Conservation (phyloP, 768 basidiomycete species). For the Amanita fuliginea region DNA sequence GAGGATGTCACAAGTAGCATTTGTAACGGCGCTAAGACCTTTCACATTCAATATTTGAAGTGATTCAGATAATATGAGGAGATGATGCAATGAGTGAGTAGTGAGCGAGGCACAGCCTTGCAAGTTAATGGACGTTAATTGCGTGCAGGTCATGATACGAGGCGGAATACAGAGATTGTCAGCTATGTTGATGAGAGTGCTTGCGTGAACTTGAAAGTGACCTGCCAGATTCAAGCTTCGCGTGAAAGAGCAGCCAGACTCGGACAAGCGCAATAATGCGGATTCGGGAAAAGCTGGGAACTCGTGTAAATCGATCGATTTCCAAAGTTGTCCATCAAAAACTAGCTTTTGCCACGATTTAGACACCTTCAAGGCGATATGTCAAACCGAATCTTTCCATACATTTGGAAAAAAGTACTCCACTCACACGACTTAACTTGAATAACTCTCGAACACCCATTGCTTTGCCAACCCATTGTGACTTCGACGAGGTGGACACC, state of each 20-base stretch:
- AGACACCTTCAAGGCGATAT: slow-evolving; percentile 38
- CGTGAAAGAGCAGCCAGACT: slow-evolving; percentile 54
- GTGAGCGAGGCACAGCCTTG: slow-evolving; percentile 62
- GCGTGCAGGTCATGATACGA: slow-evolving; percentile 37
- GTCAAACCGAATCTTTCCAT: not conserved
- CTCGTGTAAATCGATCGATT: slow-evolving; percentile 44
- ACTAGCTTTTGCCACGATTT: slow-evolving; percentile 65
- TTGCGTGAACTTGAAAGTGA: slow-evolving; percentile 37
- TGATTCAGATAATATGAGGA: slow-evolving; percentile 54
- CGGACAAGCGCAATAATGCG: slow-evolving; percentile 41
- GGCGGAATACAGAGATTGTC: slow-evolving; percentile 38
- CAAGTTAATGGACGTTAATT: slow-evolving; percentile 60
- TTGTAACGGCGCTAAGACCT: slow-evolving; percentile 59
- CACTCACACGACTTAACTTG: slow-evolving; percentile 65
- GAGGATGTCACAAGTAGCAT: slow-evolving; percentile 64
- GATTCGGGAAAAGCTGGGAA: slow-evolving; percentile 47
- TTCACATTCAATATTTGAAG: slow-evolving; percentile 52
- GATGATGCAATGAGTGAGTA: slow-evolving; percentile 54
- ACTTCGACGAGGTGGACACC: slow-evolving; percentile 38
- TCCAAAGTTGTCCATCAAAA: slow-evolving; percentile 86
- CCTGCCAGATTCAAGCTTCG: slow-evolving; percentile 52
- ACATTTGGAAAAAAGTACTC: slow-evolving; percentile 6
- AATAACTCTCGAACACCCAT: slow-evolving; percentile 70
- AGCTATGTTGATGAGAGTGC: slow-evolving; percentile 40
- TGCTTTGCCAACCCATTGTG: slow-evolving; percentile 68